Percentiles rank a stretch among this genome's conserved stretches.
phyloP scores from a whole-genome alignment of 768 basidiomycete genomes.

The Auricularia sp. region DNA sequence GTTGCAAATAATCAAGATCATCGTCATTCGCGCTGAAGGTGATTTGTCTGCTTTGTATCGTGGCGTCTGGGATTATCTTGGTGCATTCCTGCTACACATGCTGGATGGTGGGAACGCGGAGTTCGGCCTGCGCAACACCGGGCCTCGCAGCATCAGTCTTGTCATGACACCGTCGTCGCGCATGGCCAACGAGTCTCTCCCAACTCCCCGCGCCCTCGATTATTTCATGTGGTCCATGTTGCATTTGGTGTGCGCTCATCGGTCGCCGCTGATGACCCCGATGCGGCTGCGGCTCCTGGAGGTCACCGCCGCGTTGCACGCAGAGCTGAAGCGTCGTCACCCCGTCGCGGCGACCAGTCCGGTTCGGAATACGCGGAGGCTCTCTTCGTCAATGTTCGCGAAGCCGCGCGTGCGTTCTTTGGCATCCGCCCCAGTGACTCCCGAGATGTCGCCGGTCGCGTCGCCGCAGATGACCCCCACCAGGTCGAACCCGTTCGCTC shows the following conservation, averaged over 20 bases:
- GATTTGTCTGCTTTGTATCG: slow-evolving; percentile 47
- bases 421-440: background rate
- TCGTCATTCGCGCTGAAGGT: slow-evolving; percentile 50
- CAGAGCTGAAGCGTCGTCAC: slow-evolving; percentile 33
- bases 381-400: slow-evolving; percentile 12
- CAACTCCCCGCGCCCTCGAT: slow-evolving; percentile 50
- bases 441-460: slow-evolving; percentile 13
- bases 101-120: slow-evolving; percentile 49
- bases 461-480: slow-evolving; percentile 51
- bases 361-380: slow-evolving; percentile 7
- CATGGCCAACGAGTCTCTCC: slow-evolving; percentile 12
- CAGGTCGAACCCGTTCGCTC: slow-evolving; percentile 31
- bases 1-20: slow-evolving; percentile 57
- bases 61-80: slow-evolving; percentile 56
- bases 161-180: background rate
- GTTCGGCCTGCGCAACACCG: slow-evolving; percentile 36
- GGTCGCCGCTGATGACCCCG: slow-evolving; percentile 53
- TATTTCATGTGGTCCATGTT: slow-evolving; percentile 65
- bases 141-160: slow-evolving; percentile 23
- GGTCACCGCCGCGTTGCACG: slow-evolving; percentile 45
- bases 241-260: slow-evolving; percentile 52
- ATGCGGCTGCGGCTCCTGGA: slow-evolving; percentile 58
- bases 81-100: slow-evolving; percentile 37
- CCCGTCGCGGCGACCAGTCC: background rate
- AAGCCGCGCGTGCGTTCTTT: slow-evolving; percentile 7